Conservation (phyloP, 768 basidiomycete genomes). For the Termitomyces sp. region DNA sequence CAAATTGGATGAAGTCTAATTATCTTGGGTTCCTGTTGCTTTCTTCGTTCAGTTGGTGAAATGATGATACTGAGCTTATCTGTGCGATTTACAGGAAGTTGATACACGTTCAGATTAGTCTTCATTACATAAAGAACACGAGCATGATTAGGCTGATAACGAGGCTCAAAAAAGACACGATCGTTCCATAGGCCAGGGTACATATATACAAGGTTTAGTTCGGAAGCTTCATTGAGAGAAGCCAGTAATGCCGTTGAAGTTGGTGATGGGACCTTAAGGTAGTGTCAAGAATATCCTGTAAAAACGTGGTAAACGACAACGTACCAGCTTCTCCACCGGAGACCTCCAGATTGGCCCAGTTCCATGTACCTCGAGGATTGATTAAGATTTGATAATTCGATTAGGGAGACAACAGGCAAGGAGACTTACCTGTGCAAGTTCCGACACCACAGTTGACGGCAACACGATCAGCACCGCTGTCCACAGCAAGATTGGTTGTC, state of each 20-base stretch:
- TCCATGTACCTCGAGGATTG: slow-evolving; percentile 34
- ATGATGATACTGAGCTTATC: slow-evolving; percentile 23
- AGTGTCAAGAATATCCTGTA: background rate
- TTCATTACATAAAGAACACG: background rate
- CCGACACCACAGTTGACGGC: slow-evolving; percentile 52
- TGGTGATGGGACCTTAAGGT: slow-evolving; percentile 30
- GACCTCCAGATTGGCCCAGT: slow-evolving; percentile 41
- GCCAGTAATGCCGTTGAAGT: slow-evolving; percentile 25
- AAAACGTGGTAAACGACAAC: background rate
- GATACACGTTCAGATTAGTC: background rate
- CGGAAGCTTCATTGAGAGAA: slow-evolving; percentile 17
- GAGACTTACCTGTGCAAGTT: slow-evolving; percentile 38
- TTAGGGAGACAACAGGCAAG: background rate
- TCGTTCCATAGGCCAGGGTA: background rate
- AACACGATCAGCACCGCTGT: slow-evolving; percentile 34
- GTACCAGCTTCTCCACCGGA: slow-evolving; percentile 37
- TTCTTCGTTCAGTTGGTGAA: background rate
- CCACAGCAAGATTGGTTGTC: slow-evolving; percentile 37
- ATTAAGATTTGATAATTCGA: background rate
- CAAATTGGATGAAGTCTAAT: slow-evolving; percentile 48
- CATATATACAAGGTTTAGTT: background rate
- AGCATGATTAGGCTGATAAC: background rate
- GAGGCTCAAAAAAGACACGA: background rate
- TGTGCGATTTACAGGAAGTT: slow-evolving; percentile 1
- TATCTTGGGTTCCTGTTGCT: slow-evolving; percentile 22